A percentile compares a stretch with the other conserved stretches of the same genome.
These are phyloP conservation scores for Ogataea sp. DNA, from an alignment of 805 yeast species.

Conservation along the genomic window DNA sequence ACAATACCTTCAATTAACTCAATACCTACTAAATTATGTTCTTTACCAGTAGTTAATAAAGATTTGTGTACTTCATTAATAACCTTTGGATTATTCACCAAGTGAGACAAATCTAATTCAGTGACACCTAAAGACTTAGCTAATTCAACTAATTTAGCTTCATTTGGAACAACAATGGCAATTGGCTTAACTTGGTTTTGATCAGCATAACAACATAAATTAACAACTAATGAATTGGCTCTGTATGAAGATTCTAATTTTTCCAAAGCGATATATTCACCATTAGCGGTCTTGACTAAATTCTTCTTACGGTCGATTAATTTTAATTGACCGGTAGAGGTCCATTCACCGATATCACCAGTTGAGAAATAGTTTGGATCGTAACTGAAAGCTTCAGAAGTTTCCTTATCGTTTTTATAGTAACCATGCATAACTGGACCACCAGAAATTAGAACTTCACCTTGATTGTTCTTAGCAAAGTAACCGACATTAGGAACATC, in stretches of 20 bases:
- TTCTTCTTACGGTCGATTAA: slow-evolving; percentile 94
- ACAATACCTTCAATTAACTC: slow-evolving; percentile 78
- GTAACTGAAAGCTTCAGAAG: slow-evolving; percentile 57
- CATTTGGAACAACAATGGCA: slow-evolving; percentile 83
- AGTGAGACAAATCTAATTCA: slow-evolving; percentile 38
- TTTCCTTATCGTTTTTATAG: slow-evolving; percentile 77
- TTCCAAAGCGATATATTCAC: slow-evolving; percentile 96
- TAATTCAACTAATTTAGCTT: slow-evolving; percentile 50
- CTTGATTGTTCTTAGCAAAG: slow-evolving; percentile 83
- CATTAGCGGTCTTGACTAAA: slow-evolving; percentile 89
- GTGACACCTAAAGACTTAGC: slow-evolving; percentile 49
- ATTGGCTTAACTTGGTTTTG: slow-evolving; percentile 81
- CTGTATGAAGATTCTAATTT: slow-evolving; percentile 88
- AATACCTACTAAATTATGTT: slow-evolving; percentile 77
- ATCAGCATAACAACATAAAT: slow-evolving; percentile 93
- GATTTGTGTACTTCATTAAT: slow-evolving; percentile 44
- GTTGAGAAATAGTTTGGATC: slow-evolving; percentile 93
- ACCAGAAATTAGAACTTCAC: slow-evolving; percentile 83
- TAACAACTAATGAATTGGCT: slow-evolving; percentile 65
- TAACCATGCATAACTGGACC: slow-evolving; percentile 66
- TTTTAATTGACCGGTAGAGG: slow-evolving; percentile 66
- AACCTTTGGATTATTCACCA: slow-evolving; percentile 50
- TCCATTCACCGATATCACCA: slow-evolving; percentile 97
- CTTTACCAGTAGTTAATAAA: slow-evolving; percentile 65
- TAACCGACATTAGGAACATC: slow-evolving; percentile 92